Evolutionary conservation across 441 rosid genomes (phyloP).

Genomic region (Erodium texanum): DNA sequence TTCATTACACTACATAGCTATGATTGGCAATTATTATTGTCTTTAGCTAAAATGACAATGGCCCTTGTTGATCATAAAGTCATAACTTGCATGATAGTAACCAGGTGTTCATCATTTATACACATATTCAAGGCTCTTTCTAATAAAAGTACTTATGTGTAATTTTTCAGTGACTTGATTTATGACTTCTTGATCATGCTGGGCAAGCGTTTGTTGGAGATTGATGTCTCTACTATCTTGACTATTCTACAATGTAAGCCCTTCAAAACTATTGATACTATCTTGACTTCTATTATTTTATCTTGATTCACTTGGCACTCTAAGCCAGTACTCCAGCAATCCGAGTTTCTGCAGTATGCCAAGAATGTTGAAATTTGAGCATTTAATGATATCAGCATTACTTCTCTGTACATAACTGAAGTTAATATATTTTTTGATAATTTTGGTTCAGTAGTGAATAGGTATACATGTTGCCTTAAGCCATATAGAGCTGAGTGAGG

Average conservation of each 20-base stretch:
- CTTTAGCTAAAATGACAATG: background rate
- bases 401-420: background rate
- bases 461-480: background rate
- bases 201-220: slow-evolving; percentile 64
- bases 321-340: background rate
- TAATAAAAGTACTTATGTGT: slow-evolving; percentile 10
- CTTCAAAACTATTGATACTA: slow-evolving; percentile 4
- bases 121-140: slow-evolving; percentile 4
- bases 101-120: background rate
- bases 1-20: background rate
- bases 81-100: background rate
- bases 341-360: background rate
- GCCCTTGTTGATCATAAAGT: background rate
- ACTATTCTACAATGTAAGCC: slow-evolving; percentile 68
- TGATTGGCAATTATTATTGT: background rate
- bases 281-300: background rate
- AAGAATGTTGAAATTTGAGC: background rate
- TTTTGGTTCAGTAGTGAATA: background rate
- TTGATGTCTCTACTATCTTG: slow-evolving; percentile 71
- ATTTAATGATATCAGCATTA: background rate
- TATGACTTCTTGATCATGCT: slow-evolving; percentile 60
- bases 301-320: slow-evolving; percentile 12
- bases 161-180: slow-evolving; percentile 65
- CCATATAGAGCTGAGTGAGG: background rate
- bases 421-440: background rate